Evolutionary conservation across 2,329 filamentous ascomycete genomes (phyloP), one percentile per base, ranked within the genome.

Genomic region (Aspergillus vadensis): DNA sequence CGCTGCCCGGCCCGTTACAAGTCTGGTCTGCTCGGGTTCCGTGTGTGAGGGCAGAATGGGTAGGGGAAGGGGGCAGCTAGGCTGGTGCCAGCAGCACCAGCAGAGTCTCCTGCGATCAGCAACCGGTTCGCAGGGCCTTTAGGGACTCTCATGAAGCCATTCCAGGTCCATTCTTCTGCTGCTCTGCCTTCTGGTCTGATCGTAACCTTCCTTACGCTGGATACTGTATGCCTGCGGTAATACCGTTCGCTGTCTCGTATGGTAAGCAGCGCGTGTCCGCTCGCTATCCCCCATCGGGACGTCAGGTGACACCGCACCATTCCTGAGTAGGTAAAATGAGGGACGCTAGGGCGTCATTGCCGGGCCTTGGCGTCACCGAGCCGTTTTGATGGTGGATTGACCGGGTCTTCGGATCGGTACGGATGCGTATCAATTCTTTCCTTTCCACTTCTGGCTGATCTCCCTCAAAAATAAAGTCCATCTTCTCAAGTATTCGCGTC

Each of bases 111-210:
- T 14, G 32, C 25, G 39, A 27, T 49, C 21, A 50, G 21, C 39
- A 57, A 19, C 25, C 36, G 53, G 25, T 23, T 19, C 10, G 8
- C 21, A 9, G 53, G 36, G 38, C 30, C 23, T 51, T 58, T 41
- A 62, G 58, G 62, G 57, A 30, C 27, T 55, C 47, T 63, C 50
- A 59, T 65, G 67, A 69, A 64, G 61, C 64, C 50, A 65, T 69
- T 55, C 47, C 57, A 49, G 60, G 36, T 38, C 59, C 47, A 30
- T 38, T 67, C 57, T 59, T 59, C 44, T 47, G 25, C 36, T 58
- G 25, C 58, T 55, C 21, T 44, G 47, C 60, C 54, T 51, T 58
- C 51, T 63, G 55, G 59, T 59, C 49, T 49, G 52, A 55, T 56
- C 47, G 30, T 6, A 55, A 55, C 25, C 23, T 54, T 56, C 52